Percentiles rank a stretch among this genome's conserved stretches.
Conservation (phyloP, 257 asterid genomes). For the Leptodermis oblonga region DNA sequence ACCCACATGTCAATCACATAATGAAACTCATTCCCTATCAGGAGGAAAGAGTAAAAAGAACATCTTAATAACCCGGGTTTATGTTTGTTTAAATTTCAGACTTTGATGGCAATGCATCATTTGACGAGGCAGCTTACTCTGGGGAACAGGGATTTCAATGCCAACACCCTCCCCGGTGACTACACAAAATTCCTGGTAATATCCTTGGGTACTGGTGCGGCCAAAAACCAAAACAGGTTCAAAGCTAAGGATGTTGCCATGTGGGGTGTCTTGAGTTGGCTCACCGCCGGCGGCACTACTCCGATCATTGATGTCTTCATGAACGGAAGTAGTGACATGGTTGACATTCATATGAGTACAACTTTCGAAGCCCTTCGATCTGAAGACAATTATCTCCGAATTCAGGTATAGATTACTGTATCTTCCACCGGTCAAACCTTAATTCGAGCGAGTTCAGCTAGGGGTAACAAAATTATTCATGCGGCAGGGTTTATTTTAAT, state of each 20-base stretch:
- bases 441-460: too few relatives aligned
- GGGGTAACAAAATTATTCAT: too few relatives aligned
- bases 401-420: not conserved
- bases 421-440: too few relatives aligned
- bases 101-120: not conserved
- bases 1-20: too few relatives aligned
- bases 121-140: not conserved
- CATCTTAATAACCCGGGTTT: too few relatives aligned
- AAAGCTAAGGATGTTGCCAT: not conserved
- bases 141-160: not conserved
- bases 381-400: slow-evolving; percentile 6
- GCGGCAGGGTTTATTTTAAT: too few relatives aligned
- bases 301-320: not conserved
- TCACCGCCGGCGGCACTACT: not conserved
- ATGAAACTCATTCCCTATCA: too few relatives aligned
- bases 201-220: not conserved
- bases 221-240: not conserved
- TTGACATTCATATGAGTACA: too few relatives aligned
- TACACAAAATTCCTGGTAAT: not conserved
- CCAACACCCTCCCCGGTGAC: not conserved
- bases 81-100: too few relatives aligned
- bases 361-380: too few relatives aligned
- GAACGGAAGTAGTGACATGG: not conserved
- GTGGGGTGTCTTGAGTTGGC: not conserved
- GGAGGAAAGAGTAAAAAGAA: too few relatives aligned